phyloP scores from a whole-genome alignment of 2,329 filamentous ascomycete species.

The Clarireedia homoeocarpa region DNA sequence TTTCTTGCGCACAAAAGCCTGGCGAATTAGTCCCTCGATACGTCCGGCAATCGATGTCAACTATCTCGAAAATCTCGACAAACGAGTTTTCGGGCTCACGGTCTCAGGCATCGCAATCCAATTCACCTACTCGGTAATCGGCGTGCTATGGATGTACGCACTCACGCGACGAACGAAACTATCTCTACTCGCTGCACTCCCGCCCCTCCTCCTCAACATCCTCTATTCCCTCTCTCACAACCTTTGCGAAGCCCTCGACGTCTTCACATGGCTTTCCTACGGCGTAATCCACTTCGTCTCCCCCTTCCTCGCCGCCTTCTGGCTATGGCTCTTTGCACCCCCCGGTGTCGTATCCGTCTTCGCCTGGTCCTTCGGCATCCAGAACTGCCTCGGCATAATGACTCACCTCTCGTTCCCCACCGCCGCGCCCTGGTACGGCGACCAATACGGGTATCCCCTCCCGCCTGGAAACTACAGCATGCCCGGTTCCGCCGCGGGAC shows the following conservation, averaged over 20 bases:
- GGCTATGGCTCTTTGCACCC: constrained; percentile 82
- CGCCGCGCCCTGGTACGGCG: constrained; percentile 94
- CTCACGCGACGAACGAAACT: constrained; percentile 22
- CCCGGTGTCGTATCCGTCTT: constrained; percentile 79
- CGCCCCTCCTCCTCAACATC: constrained; percentile 52
- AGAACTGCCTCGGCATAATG: constrained; percentile 78
- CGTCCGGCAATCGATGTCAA: constrained; percentile 22
- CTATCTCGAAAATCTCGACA: constrained; percentile 21
- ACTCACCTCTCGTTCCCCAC: constrained; percentile 86
- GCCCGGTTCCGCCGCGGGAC: constrained; percentile 76
- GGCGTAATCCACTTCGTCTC: constrained; percentile 83
- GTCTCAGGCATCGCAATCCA: constrained; percentile 19
- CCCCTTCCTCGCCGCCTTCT: constrained; percentile 65
- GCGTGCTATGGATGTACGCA: constrained; percentile 24
- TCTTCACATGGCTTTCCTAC: constrained; percentile 71
- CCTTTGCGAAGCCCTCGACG: constrained; percentile 20
- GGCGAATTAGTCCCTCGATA: constrained; percentile 24
- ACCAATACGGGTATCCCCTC: constrained; percentile 64
- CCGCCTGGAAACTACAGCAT: constrained; percentile 89
- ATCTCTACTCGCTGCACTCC: constrained; percentile 20
- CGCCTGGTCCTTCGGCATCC: constrained; percentile 80
- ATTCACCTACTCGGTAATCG: constrained; percentile 15
- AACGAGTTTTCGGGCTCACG: constrained; percentile 20
- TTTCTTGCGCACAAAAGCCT: constrained; percentile 12
- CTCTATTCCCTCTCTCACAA: constrained; percentile 79